A percentile compares a stretch with the other conserved stretches of the same genome.
These are phyloP conservation scores for Kodamaea laetipori DNA, from an alignment of 805 yeast genomes.

Conservation along the genomic window DNA sequence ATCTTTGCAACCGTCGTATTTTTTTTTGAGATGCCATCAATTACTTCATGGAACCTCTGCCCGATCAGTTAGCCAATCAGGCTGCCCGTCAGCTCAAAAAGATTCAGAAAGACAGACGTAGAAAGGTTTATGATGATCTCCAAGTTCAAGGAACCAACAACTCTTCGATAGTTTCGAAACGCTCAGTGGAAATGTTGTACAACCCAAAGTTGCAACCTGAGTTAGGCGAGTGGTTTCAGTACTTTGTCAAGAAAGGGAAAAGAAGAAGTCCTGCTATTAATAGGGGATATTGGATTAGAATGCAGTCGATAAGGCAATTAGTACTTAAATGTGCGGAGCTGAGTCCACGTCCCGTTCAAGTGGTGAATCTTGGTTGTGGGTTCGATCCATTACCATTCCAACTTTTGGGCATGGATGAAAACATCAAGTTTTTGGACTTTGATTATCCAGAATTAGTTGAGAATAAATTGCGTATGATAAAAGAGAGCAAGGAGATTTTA, in stretches of 20 bases:
- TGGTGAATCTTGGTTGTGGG: slow-evolving; percentile 81
- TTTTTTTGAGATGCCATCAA: slow-evolving; percentile 4
- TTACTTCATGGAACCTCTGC: neutral
- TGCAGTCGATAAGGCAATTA: slow-evolving; percentile 63
- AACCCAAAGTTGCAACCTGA: slow-evolving; percentile 35
- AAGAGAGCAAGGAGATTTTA: slow-evolving; percentile 47
- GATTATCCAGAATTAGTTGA: slow-evolving; percentile 72
- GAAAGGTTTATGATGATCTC: slow-evolving; percentile 56
- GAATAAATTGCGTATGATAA: slow-evolving; percentile 56
- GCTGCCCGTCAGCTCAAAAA: slow-evolving; percentile 31
- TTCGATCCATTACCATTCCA: slow-evolving; percentile 51
- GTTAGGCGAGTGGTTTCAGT: slow-evolving; percentile 54
- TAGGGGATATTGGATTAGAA: slow-evolving; percentile 80
- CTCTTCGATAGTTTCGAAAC: slow-evolving; percentile 78
- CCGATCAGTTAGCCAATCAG: slow-evolving; percentile 17
- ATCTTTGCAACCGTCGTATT: neutral
- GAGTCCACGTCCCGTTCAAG: slow-evolving; percentile 30
- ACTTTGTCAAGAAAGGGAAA: slow-evolving; percentile 65
- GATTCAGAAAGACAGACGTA: slow-evolving; percentile 47
- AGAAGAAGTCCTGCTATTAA: slow-evolving; percentile 80
- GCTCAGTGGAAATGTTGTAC: slow-evolving; percentile 74
- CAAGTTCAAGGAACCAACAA: slow-evolving; percentile 85
- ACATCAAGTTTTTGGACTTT: slow-evolving; percentile 60
- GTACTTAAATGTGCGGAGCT: slow-evolving; percentile 40
- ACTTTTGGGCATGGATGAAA: slow-evolving; percentile 24